Evolutionary conservation across 2,329 filamentous ascomycete genomes (phyloP).

Genomic region (Scedosporium boydii): DNA sequence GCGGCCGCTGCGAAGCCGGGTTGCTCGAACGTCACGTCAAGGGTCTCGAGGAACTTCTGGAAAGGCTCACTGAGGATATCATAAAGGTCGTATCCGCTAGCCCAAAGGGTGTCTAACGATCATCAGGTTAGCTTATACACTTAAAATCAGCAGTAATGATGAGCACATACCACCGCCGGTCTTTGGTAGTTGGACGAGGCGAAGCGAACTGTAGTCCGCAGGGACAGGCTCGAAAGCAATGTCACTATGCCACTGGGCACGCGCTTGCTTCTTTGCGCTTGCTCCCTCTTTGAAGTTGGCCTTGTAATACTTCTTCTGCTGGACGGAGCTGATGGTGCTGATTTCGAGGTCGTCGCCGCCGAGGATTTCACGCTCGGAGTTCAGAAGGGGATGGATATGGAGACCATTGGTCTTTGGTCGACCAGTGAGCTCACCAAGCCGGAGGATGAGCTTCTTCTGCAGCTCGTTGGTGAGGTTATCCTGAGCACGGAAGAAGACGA

Average conservation of each 20-base stretch:
- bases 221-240: constrained; percentile 57
- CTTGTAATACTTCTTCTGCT: constrained; percentile 41
- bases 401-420: constrained; percentile 45
- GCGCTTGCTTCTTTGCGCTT: constrained; percentile 32
- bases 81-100: constrained; percentile 57
- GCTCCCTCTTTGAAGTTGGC: constrained; percentile 20
- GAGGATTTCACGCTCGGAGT: constrained; percentile 41
- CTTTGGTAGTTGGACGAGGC: constrained; percentile 42
- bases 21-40: constrained; percentile 46
- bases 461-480: constrained; percentile 50
- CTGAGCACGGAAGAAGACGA: constrained; percentile 62
- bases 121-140: neutral
- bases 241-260: constrained; percentile 49
- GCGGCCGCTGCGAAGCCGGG: constrained; percentile 41
- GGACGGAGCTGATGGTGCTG: constrained; percentile 51
- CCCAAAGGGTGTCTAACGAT: constrained; percentile 50
- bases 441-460: constrained; percentile 55
- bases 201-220: constrained; percentile 51
- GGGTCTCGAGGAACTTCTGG: constrained; percentile 46
- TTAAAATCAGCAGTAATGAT: neutral
- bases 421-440: constrained; percentile 48
- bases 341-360: constrained; percentile 48
- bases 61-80: constrained; percentile 50
- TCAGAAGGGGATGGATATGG: constrained; percentile 51
- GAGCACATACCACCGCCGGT: constrained; percentile 38